Base-by-base conservation (phyloP, 257 asterid species). In the Verbascum thapsus region DNA sequence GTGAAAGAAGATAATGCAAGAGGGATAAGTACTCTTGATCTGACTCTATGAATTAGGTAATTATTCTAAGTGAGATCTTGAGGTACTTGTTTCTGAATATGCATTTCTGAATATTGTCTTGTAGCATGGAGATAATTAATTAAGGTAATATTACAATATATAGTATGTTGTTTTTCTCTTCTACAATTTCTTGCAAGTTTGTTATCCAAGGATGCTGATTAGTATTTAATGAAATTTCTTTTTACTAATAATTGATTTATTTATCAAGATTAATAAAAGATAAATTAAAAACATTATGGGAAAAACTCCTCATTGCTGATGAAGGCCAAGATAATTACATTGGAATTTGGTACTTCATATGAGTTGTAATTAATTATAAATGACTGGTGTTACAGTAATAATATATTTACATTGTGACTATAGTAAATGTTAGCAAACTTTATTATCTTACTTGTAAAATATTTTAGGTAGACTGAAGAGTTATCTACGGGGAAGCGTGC, bases 11-110 rank as follows among this genome's bases (percentile, higher is more conserved):
- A 72, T 40, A 78, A 62, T 56, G 83, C 64, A 48, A 77, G 74
- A 74, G 72, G 81, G 81, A 78, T 78, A 72, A 90, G 97, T 90
- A 85, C 94, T 83, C 91, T 90, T 53, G 95, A 87, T 90, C 97
- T 90, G 88, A 90, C 95, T 90, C 85, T 90, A 74, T 90, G 96
- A 86, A 86, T 89, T 81, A 30, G 79, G 66, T 51, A 41, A 54
- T 22, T 57, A 80, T 86, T 89, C 95, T 86, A 78, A 89, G 97
- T 86, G 94, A 83, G 89, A 77, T 75, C 72, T 71, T 80, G 84
- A 80, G 80, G 86, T 83, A 83, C 89, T 83, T 75, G 84, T 75
- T 66, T 55, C 58, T 63, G n/a, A 4, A 35, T 11, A 50, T 39
- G 22, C 43, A 6, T 12, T 50, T 67, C 74, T 72, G 54, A 37